Percentiles rank a stretch among this genome's conserved stretches.
phyloP scores from a whole-genome alignment of 352 stramenopile species.

The Globisporangium iwayamae region DNA sequence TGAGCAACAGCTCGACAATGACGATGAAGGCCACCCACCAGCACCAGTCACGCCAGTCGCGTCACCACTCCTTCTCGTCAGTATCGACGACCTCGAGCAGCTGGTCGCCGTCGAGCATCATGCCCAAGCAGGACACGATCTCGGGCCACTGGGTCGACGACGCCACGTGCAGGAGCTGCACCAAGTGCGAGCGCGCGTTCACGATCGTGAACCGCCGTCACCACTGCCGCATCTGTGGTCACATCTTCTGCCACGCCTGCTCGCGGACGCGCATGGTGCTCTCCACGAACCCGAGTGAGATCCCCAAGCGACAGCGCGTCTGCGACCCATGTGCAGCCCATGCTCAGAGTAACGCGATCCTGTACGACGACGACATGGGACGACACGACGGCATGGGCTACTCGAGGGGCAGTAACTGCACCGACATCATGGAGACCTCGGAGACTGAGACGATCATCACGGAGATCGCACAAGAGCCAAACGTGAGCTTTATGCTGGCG shows the following conservation, averaged over 20 bases:
- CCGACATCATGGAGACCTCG: conserved; percentile 8
- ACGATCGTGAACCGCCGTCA: conserved; percentile 75
- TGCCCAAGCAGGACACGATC: conserved; percentile 47
- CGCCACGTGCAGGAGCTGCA: conserved; percentile 40
- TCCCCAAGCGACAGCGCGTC: conserved; percentile 67
- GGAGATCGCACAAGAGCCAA: conserved; percentile 17
- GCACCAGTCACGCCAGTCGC: conserved; percentile 14
- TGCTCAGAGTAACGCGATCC: conserved; percentile 57
- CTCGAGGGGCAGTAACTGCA: not conserved
- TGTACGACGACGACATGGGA: conserved; percentile 49
- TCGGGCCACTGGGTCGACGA: conserved; percentile 74
- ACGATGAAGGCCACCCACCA: conserved; percentile 3
- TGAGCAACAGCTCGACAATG: conserved; percentile 4
- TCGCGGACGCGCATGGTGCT: conserved; percentile 80
- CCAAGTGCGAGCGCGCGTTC: conserved; percentile 67
- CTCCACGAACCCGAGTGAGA: conserved; percentile 57
- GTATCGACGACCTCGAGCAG: conserved; percentile 65
- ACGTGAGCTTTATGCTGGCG: conserved; percentile 46
- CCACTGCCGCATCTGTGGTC: conserved; percentile 77
- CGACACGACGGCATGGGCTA: conserved; percentile 17
- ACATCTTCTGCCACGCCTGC: conserved; percentile 82
- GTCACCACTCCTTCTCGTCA: conserved; percentile 53
- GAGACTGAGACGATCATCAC: not conserved
- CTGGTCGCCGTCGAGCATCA: conserved; percentile 51
- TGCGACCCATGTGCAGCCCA: conserved; percentile 64